These are phyloP conservation scores for Gomphus bonarii DNA, from an alignment of 1,284 basidiomycete genomes.

Conservation along the genomic window DNA sequence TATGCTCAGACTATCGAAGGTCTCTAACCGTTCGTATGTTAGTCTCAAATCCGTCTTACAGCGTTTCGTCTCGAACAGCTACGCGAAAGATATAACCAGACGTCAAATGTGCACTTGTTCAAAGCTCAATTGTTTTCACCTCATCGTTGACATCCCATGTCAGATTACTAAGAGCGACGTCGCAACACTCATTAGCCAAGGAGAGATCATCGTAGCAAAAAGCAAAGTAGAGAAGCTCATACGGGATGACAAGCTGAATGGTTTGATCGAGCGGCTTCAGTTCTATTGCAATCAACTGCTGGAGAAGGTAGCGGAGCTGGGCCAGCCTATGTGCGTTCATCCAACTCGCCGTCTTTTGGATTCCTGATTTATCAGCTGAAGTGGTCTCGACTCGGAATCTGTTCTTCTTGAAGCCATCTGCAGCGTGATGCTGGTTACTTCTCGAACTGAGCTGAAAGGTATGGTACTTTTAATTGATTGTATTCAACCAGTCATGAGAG, in stretches of 20 bases:
- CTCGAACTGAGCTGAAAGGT: conserved; percentile 51
- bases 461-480: neutral
- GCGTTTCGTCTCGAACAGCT: conserved; percentile 57
- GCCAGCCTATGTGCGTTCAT: neutral
- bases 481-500: neutral
- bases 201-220: conserved; percentile 49
- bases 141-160: conserved; percentile 13
- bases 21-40: conserved; percentile 1
- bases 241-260: conserved; percentile 48
- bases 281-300: conserved; percentile 53
- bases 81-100: conserved; percentile 48
- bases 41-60: conserved; percentile 55
- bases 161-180: conserved; percentile 55
- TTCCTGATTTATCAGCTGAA: conserved; percentile 7
- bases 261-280: conserved; percentile 53
- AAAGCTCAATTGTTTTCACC: neutral
- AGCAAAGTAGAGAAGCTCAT: conserved; percentile 58
- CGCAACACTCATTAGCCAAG: conserved; percentile 49
- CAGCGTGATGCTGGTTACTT: conserved; percentile 53
- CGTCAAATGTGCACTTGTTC: neutral
- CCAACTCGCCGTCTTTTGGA: neutral
- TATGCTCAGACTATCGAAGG: neutral
- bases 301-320: conserved; percentile 47
- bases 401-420: conserved; percentile 51
- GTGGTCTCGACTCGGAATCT: conserved; percentile 29